These are phyloP conservation scores for Kregervanrija delftensis DNA, from an alignment of 805 yeast species.

Conservation along the genomic window DNA sequence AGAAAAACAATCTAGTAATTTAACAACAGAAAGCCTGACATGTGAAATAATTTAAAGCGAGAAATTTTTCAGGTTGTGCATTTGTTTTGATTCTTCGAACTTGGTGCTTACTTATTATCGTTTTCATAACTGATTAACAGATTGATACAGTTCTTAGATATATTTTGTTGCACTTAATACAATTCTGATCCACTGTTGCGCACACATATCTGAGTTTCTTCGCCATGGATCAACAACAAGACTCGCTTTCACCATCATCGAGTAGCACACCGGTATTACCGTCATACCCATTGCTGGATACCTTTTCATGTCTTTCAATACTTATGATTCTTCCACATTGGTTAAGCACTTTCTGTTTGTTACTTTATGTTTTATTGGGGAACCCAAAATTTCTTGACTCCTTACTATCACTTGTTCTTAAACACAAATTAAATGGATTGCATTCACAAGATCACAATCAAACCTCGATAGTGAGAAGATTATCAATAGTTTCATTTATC, in stretches of 20 bases:
- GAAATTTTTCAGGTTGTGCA: not conserved
- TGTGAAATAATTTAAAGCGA: not conserved
- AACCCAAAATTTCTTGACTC: conserved; percentile 21
- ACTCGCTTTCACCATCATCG: conserved; percentile 1
- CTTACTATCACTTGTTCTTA: conserved; percentile 20
- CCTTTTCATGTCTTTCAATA: conserved; percentile 22
- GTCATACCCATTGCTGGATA: conserved; percentile 22
- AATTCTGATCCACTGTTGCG: too few relatives aligned
- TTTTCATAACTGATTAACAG: too few relatives aligned
- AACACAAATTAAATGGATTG: conserved; percentile 19
- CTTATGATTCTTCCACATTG: conserved; percentile 23
- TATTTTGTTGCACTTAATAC: too few relatives aligned
- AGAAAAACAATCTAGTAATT: not conserved
- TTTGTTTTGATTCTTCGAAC: too few relatives aligned
- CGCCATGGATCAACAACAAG: not conserved
- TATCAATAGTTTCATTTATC: conserved; percentile 6
- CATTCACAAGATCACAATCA: conserved; percentile 3
- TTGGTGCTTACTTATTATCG: too few relatives aligned
- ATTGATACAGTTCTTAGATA: too few relatives aligned
- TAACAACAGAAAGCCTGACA: not conserved
- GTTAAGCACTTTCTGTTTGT: conserved; percentile 16
- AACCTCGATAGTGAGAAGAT: not conserved
- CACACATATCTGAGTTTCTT: too few relatives aligned
- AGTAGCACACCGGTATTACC: conserved; percentile 10
- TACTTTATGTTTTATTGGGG: conserved; percentile 20